Base-by-base conservation (phyloP, 2,329 filamentous ascomycete species). In the Xylariaceae sp. region DNA sequence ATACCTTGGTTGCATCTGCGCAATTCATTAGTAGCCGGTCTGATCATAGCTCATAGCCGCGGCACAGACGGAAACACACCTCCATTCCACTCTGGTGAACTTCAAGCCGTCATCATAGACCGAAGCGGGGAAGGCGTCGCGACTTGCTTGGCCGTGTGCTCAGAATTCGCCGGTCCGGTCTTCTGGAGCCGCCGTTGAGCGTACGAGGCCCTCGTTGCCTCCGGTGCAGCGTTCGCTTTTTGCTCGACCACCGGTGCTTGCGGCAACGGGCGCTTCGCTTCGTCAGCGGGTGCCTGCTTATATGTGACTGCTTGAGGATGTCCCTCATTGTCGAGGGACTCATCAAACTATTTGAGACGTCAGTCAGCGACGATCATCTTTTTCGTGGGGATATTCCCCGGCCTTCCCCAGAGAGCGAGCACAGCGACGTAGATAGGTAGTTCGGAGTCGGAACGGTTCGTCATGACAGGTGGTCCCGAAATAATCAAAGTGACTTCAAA, bases 241-340 rank as follows among this genome's bases (percentile, higher is more conserved):
- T 59, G 51, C 53, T 56, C 70, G 62, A 70, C 70, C 69, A 70
- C 72, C 67, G 68, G 71, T 70, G 70, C 71, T 69, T 70, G 68
- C 67, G 70, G 67, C 68, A 70, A 67, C 69, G 69, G 70, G 68
- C 72, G 65, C 63, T 67, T 65, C 61, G 66, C 63, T 65, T 68
- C 60, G 58, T 68, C 73, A 70, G 57, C 68, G 68, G 65, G 63
- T 67, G 62, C 69, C 68, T 70, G 64, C 67, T 70, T 64, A 54
- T 70, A 73, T 63, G 67, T 64, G 63, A 68, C 72, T 76, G 74
- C 80, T 83, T 82, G 87, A 86, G 80, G 79, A 79, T 79, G 79
- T 84, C 87, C 91, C 92, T 95, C 92, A 89, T 85, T 80, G 75
- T 86, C 88, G 88, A 92, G 89, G 89, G 82, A 80, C 62, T 67